These are phyloP conservation scores for Leucosporidium scottii DNA, from an alignment of 768 basidiomycete genomes.

Conservation along the genomic window DNA sequence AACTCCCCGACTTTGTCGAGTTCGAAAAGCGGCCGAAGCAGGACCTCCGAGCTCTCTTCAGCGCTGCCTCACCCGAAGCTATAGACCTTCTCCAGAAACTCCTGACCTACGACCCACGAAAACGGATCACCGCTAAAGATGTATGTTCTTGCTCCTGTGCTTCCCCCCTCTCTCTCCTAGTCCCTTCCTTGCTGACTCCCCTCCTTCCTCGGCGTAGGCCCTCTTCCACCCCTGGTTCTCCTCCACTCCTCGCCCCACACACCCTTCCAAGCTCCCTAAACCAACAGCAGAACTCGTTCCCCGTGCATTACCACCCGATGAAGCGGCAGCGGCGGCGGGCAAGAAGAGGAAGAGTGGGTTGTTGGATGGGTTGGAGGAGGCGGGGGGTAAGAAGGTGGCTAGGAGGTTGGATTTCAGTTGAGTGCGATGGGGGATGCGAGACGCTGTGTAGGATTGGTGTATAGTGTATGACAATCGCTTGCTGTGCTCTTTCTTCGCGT, in stretches of 20 bases:
- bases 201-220: constrained; percentile 50
- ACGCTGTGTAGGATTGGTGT: background rate
- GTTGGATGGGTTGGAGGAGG: constrained; percentile 10
- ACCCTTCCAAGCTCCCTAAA: constrained; percentile 80
- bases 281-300: constrained; percentile 46
- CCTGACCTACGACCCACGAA: constrained; percentile 75
- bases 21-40: constrained; percentile 79
- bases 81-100: constrained; percentile 73
- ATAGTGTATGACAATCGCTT: too few relatives aligned
- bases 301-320: constrained; percentile 48
- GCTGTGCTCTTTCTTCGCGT: too few relatives aligned
- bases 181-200: background rate
- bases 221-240: constrained; percentile 80
- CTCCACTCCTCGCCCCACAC: constrained; percentile 52
- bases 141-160: constrained; percentile 49
- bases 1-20: constrained; percentile 80
- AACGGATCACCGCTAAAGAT: constrained; percentile 69
- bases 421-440: background rate
- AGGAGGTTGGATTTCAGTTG: constrained; percentile 26
- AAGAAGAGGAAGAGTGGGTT: background rate
- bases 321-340: constrained; percentile 8
- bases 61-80: constrained; percentile 77
- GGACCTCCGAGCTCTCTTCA: constrained; percentile 77
- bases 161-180: too few relatives aligned
- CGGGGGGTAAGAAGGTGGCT: constrained; percentile 29